These are phyloP conservation scores for Castanea mollissima DNA, from an alignment of 306 rosid species.

Conservation along the genomic window DNA sequence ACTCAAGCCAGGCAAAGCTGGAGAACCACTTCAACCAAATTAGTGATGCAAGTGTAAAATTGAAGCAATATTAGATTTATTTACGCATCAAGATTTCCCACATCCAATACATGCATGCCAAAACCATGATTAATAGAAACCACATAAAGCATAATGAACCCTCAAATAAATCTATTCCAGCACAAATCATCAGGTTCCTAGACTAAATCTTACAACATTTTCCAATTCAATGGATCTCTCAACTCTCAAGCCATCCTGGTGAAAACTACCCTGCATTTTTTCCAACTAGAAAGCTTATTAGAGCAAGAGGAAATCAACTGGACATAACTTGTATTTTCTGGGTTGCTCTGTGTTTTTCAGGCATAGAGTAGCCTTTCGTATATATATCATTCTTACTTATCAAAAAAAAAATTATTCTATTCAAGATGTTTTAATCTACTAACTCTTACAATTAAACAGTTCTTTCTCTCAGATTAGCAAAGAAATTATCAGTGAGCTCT, in stretches of 20 bases:
- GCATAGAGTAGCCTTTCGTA: too few species aligned
- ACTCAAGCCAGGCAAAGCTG: slow-evolving; percentile 99
- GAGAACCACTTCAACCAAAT: slow-evolving; percentile 28
- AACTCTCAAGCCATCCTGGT: neutral
- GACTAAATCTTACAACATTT: neutral
- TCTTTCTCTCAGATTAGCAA: neutral
- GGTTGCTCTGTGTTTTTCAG: too few species aligned
- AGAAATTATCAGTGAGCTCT: neutral
- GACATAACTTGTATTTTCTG: neutral
- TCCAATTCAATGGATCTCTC: neutral
- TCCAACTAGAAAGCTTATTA: neutral
- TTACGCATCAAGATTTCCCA: neutral
- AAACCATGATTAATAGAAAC: neutral
- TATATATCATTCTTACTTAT: too few species aligned
- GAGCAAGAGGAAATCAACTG: neutral
- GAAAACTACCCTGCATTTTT: neutral
- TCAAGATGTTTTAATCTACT: neutral
- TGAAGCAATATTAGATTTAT: neutral
- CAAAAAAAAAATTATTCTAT: neutral
- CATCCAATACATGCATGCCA: neutral
- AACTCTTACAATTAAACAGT: neutral
- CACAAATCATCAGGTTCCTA: neutral
- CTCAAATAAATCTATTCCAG: neutral
- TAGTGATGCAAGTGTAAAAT: neutral
- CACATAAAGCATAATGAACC: neutral